phyloP scores from a whole-genome alignment of 192 early-diverging fungal species.

The Oehlia diaphana region DNA sequence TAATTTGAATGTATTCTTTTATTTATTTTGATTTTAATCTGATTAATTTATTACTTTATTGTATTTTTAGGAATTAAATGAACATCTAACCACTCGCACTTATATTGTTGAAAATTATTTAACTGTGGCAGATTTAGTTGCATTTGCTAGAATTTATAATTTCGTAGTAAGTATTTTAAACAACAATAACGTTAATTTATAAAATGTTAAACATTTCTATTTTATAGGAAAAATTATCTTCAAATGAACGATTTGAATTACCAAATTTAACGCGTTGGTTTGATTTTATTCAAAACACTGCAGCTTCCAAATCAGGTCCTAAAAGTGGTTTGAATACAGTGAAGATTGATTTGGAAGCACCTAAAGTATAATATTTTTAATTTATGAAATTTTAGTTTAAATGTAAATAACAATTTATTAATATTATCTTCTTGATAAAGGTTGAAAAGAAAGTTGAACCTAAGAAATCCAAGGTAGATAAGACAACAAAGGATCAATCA shows the following conservation, averaged over 20 bases:
- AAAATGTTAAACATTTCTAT: not conserved
- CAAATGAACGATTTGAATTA: conserved; percentile 57
- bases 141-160: conserved; percentile 66
- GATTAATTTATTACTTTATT: not conserved
- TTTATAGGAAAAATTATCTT: conserved; percentile 46
- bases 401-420: not conserved
- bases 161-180: conserved; percentile 42
- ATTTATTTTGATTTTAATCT: not conserved
- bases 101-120: conserved; percentile 67
- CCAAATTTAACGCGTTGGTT: conserved; percentile 75
- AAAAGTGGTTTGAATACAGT: conserved; percentile 50
- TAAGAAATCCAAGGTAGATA: conserved; percentile 48
- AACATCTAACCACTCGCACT: conserved; percentile 62
- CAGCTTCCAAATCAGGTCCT: conserved; percentile 41
- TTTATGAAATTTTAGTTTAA: not conserved
- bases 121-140: conserved; percentile 64
- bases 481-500: conserved; percentile 32
- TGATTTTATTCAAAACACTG: conserved; percentile 74
- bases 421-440: not conserved
- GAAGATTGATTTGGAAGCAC: conserved; percentile 56
- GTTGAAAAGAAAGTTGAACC: conserved; percentile 43
- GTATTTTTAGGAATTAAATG: conserved; percentile 51
- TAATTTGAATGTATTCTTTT: not conserved
- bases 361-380: conserved; percentile 30
- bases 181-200: conserved; percentile 4